Percentiles rank a stretch among this genome's conserved stretches.
Evolutionary conservation across 768 basidiomycete genomes (phyloP).

Genomic region (Amanita rimosa): DNA sequence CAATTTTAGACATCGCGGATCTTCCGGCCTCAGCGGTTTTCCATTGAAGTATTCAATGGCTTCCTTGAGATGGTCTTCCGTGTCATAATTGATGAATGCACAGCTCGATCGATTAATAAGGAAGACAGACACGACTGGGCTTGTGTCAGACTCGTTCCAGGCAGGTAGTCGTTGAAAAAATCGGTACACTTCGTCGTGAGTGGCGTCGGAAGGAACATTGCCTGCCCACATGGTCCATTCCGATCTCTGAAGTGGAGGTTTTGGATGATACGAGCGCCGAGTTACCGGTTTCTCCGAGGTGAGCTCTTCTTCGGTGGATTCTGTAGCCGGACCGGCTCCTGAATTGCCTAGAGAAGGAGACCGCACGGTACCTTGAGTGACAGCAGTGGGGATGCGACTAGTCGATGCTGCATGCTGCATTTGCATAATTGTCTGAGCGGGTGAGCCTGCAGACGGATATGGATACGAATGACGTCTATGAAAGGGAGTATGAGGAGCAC

Average conservation of each 20-base stretch:
- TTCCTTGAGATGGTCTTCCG: slow-evolving; percentile 42
- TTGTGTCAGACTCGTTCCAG: slow-evolving; percentile 5
- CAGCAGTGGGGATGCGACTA: slow-evolving; percentile 1
- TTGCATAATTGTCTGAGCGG: slow-evolving; percentile 9
- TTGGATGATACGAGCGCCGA: slow-evolving; percentile 58
- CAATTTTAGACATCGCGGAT: slow-evolving; percentile 63
- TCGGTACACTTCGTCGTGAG: slow-evolving; percentile 74
- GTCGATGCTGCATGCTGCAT: slow-evolving; percentile 9
- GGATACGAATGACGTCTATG: slow-evolving; percentile 19
- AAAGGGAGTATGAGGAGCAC: slow-evolving; percentile 15
- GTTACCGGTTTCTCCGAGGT: slow-evolving; percentile 18
- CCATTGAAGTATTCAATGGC: slow-evolving; percentile 74
- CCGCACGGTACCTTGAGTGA: neutral
- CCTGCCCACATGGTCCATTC: slow-evolving; percentile 98
- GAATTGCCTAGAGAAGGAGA: neutral
- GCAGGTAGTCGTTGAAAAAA: slow-evolving; percentile 49
- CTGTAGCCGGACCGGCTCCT: neutral
- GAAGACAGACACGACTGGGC: slow-evolving; percentile 62
- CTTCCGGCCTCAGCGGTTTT: slow-evolving; percentile 50
- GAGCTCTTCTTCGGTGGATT: neutral
- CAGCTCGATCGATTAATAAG: slow-evolving; percentile 93
- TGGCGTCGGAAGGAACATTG: slow-evolving; percentile 78
- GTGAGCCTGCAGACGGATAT: slow-evolving; percentile 16
- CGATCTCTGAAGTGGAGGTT: slow-evolving; percentile 61
- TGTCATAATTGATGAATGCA: slow-evolving; percentile 84